Base-by-base conservation (phyloP, 345 rosid genomes). In the Boechera stricta region DNA sequence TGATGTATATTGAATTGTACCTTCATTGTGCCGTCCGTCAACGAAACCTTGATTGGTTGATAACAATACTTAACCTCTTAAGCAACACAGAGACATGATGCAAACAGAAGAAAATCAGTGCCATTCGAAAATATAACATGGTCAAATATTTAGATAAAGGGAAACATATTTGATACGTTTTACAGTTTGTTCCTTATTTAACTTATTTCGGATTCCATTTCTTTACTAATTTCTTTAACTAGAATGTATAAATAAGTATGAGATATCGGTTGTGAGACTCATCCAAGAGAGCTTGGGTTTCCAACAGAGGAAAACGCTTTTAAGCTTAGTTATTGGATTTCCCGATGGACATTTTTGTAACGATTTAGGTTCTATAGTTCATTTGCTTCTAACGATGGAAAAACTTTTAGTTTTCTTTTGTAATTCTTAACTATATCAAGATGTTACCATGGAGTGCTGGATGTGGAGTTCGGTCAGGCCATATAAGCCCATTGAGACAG, bases 401-500 rank as follows among this genome's bases (percentile, higher is more conserved):
- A 74, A 44, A 39, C 47, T 67, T 54, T 54, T 31, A 33, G 12
- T 51, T 61, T 51, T 63, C 32, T 38, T 49, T 52, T 10, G 62
- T 18, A 42, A 71, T 47, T 77, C 60, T 24, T 49, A 58, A 45
- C 42, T 69, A 51, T 55, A 64, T 26, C 39, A 67, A 79, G 33
- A 72, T 67, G 38, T 78, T 85, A 95, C 99, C 99, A 32, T 92
- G 88, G 76, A 92, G 54, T 70, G 94, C 93, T 65, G 98, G 99
- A 86, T 92, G 99, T 36, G 93, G 89, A 64, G 94, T 91, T 78
- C 99, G 83, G 83, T 95, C 96, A 10, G 99, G 99, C 99, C 99
- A 95, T 45, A 55, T 76, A 83, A 95, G 81, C 58, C 99, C 99
- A 61, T 92, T 85, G 82, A 95, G 79, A 82, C 99, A 92, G 81